phyloP scores from a whole-genome alignment of 2,329 filamentous ascomycete species.

The Hymenoscyphus linearis region DNA sequence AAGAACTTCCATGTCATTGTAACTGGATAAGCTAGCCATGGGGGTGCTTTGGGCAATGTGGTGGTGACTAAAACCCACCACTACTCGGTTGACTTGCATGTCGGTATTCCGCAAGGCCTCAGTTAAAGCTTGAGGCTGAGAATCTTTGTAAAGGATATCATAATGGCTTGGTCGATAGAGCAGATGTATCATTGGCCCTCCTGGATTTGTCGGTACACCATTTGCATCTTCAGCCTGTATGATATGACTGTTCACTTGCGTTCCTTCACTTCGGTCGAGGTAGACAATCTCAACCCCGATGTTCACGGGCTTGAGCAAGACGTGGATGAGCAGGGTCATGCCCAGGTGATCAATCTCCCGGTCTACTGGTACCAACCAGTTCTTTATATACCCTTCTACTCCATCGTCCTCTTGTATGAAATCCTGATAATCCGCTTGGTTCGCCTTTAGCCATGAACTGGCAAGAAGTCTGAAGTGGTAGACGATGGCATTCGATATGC shows the following conservation, averaged over 20 bases:
- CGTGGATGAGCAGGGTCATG: slow-evolving; percentile 68
- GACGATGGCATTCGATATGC: slow-evolving; percentile 68
- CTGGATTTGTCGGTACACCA: slow-evolving; percentile 29
- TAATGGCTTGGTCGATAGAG: slow-evolving; percentile 79
- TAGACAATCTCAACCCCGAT: slow-evolving; percentile 86
- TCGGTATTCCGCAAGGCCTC: too few species aligned
- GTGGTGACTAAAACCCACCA: slow-evolving; percentile 41
- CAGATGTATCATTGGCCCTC: slow-evolving; percentile 50
- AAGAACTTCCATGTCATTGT: slow-evolving; percentile 24
- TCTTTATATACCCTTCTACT: slow-evolving; percentile 63
- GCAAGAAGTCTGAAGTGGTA: slow-evolving; percentile 82
- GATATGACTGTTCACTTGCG: slow-evolving; percentile 59
- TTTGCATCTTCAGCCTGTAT: slow-evolving; percentile 38
- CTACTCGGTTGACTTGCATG: slow-evolving; percentile 42
- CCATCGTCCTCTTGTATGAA: slow-evolving; percentile 59
- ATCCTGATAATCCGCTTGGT: slow-evolving; percentile 61
- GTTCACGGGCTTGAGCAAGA: slow-evolving; percentile 72
- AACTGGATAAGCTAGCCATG: slow-evolving; percentile 33
- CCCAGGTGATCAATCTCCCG: slow-evolving; percentile 91
- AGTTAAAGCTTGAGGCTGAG: slow-evolving; percentile 18
- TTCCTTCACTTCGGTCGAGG: slow-evolving; percentile 77
- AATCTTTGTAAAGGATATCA: slow-evolving; percentile 77
- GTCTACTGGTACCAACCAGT: slow-evolving; percentile 66
- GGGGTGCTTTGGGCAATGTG: slow-evolving; percentile 39
- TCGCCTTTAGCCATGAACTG: slow-evolving; percentile 75